phyloP scores from a whole-genome alignment of 1,139 yeast species.

The Diutina neorugosa region DNA sequence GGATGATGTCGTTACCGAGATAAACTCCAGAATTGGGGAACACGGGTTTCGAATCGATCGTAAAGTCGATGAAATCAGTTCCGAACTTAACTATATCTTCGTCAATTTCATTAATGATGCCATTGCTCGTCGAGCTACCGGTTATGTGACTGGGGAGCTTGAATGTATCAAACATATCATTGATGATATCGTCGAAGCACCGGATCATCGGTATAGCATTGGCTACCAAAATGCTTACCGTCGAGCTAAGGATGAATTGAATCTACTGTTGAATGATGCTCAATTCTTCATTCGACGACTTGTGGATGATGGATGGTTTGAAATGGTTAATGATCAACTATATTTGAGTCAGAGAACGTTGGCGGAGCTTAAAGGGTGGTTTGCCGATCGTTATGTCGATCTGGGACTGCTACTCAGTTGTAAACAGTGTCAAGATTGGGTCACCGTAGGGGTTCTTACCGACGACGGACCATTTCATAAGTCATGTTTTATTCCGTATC shows the following conservation, averaged over 20 bases:
- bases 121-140: conserved; percentile 28
- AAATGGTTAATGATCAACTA: conserved; percentile 17
- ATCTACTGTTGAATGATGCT: conserved; percentile 20
- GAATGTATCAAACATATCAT: conserved; percentile 36
- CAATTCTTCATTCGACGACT: conserved; percentile 24
- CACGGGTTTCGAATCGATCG: conserved; percentile 36
- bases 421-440: conserved; percentile 41
- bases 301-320: conserved; percentile 44
- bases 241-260: conserved; percentile 13
- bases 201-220: conserved; percentile 15
- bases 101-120: conserved; percentile 31
- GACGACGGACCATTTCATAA: conserved; percentile 34
- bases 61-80: conserved; percentile 23
- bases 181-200: conserved; percentile 29
- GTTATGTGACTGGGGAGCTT: conserved; percentile 34
- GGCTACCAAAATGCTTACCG: conserved; percentile 20
- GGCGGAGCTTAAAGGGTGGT: conserved; percentile 34
- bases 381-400: conserved; percentile 32
- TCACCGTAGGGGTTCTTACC: conserved; percentile 33
- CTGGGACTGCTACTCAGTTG: conserved; percentile 37
- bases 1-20: conserved; percentile 15
- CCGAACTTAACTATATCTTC: conserved; percentile 24
- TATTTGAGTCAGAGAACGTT: conserved; percentile 27
- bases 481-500: conserved; percentile 32
- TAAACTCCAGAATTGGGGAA: conserved; percentile 25